Evolutionary conservation across 108 stramenopile genomes (phyloP), one percentile per base, ranked within the genome.

Genomic region (Seminavis robusta): DNA sequence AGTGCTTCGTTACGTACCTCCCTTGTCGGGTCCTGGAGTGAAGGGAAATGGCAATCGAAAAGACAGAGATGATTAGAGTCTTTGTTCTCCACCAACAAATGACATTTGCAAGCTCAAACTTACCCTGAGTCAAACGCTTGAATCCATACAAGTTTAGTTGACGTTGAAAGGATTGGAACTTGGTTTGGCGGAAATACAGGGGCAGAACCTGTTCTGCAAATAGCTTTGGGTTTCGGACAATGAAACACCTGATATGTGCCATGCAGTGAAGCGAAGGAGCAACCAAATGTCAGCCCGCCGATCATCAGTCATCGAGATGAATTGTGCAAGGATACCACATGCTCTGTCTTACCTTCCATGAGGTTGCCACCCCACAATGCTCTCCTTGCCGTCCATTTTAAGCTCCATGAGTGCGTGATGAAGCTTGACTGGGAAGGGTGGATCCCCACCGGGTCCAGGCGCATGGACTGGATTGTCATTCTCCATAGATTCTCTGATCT

Each of bases 281-380:
- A n/a, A n/a, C n/a, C n/a, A n/a, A n/a, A n/a, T n/a, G n/a, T n/a
- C n/a, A n/a, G n/a, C n/a, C n/a, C n/a, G n/a, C n/a, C n/a, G n/a
- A n/a, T n/a, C n/a, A n/a, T n/a, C n/a, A n/a, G n/a, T n/a, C n/a
- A n/a, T n/a, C n/a, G n/a, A n/a, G n/a, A n/a, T n/a, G n/a, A n/a
- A n/a, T n/a, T n/a, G n/a, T n/a, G n/a, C n/a, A n/a, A n/a, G n/a
- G n/a, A n/a, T n/a, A n/a, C n/a, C n/a, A n/a, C n/a, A n/a, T n/a
- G n/a, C n/a, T n/a, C n/a, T n/a, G n/a, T n/a, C n/a, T n/a, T 65
- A 63, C 19, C 74, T 66, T n/a, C 86, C 86, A 48, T 84, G 79
- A 15, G 83, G 78, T 36, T 71, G 55, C 84, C 82, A 86, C 0
- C 72, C 76, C 19, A 81, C 74, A n/a, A n/a, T n/a, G 44, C 83